Percentiles rank a stretch among this genome's conserved stretches.
phyloP scores from a whole-genome alignment of 331 rosid genomes.

The Spiraea crenata region DNA sequence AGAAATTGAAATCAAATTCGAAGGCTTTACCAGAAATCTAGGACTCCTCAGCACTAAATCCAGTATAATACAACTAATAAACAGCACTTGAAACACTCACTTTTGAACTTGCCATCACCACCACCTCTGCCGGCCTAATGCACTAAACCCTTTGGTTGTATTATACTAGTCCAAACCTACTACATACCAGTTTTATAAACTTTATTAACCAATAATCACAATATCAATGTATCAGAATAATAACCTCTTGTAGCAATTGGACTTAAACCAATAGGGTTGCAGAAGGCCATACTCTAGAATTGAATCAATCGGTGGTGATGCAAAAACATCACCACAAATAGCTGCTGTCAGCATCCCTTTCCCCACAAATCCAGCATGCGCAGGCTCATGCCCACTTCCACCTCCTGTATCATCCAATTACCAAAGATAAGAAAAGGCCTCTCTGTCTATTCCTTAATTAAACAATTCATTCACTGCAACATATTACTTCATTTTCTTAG shows the following conservation, averaged over 20 bases:
- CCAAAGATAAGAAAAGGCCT: not conserved
- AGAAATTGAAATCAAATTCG: too few relatives aligned
- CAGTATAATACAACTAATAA: too few relatives aligned
- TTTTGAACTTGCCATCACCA: too few relatives aligned
- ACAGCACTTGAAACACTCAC: too few relatives aligned
- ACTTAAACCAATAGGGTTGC: slow-evolving; percentile 20
- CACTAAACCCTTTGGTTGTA: too few relatives aligned
- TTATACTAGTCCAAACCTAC: too few relatives aligned
- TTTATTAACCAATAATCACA: too few relatives aligned
- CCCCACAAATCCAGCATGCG: slow-evolving; percentile 92
- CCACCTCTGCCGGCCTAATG: too few relatives aligned
- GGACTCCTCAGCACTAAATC: too few relatives aligned
- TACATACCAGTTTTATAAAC: too few relatives aligned
- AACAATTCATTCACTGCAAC: too few relatives aligned
- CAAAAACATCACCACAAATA: slow-evolving; percentile 86
- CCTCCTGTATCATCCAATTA: slow-evolving; percentile 59
- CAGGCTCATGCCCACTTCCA: slow-evolving; percentile 99
- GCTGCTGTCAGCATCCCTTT: slow-evolving; percentile 99
- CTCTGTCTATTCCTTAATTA: not conserved
- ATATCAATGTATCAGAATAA: not conserved
- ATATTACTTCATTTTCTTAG: not conserved
- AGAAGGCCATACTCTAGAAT: slow-evolving; percentile 65
- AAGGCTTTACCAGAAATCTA: too few relatives aligned
- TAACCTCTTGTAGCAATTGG: slow-evolving; percentile 19
- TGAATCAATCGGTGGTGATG: slow-evolving; percentile 88